phyloP scores from a whole-genome alignment of 2,329 filamentous ascomycete species.

The Colletotrichum sidae region DNA sequence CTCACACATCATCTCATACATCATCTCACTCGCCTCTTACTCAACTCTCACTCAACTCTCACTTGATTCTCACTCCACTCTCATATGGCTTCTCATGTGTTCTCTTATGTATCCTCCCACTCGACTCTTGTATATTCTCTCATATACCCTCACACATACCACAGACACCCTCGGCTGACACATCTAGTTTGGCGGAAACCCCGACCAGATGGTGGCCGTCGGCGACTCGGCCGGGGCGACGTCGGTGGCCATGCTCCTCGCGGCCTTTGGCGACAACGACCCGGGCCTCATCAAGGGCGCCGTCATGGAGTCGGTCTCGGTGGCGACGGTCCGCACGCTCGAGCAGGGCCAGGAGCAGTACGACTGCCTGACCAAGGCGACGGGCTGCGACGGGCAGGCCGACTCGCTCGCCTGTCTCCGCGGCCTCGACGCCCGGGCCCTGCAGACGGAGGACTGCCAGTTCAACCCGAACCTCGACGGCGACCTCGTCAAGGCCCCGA shows the following conservation, averaged over 20 bases:
- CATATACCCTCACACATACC: no score
- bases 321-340: slow-evolving; percentile 55
- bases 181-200: slow-evolving; percentile 75
- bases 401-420: slow-evolving; percentile 58
- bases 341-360: slow-evolving; percentile 61
- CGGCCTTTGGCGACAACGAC: slow-evolving; percentile 62
- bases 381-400: slow-evolving; percentile 54
- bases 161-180: background rate
- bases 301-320: slow-evolving; percentile 63
- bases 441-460: slow-evolving; percentile 41
- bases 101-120: no score
- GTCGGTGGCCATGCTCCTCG: slow-evolving; percentile 74
- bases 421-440: slow-evolving; percentile 31
- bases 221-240: slow-evolving; percentile 77
- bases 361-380: slow-evolving; percentile 54
- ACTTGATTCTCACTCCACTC: no score
- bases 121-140: no score
- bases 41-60: no score
- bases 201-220: slow-evolving; percentile 74
- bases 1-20: no score
- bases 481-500: slow-evolving; percentile 61
- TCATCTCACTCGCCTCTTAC: no score
- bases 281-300: slow-evolving; percentile 63
- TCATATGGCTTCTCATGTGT: no score
- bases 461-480: slow-evolving; percentile 61